phyloP scores from a whole-genome alignment of 129 eudicot genomes.

The Lactuca saligna region DNA sequence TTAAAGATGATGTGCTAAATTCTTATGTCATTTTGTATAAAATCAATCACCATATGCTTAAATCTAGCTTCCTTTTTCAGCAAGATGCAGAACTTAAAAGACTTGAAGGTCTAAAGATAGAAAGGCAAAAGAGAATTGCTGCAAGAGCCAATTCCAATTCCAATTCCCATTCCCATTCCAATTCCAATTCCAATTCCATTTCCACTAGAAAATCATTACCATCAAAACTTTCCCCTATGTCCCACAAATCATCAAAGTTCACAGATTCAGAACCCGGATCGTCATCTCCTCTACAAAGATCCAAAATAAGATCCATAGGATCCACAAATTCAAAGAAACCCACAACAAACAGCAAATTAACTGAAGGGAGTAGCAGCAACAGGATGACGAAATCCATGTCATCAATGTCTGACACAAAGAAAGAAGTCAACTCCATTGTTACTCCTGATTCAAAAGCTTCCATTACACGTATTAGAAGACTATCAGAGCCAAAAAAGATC shows the following conservation, averaged over 20 bases:
- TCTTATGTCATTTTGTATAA: slow-evolving; percentile 1
- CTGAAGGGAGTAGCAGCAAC: slow-evolving; percentile 47
- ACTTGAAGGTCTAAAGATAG: slow-evolving; percentile 70
- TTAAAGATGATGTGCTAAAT: background rate
- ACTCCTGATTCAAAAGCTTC: slow-evolving; percentile 76
- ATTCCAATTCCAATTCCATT: slow-evolving; percentile 29
- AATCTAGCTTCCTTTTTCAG: slow-evolving; percentile 40
- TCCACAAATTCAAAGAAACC: slow-evolving; percentile 44
- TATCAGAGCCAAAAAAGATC: slow-evolving; percentile 79
- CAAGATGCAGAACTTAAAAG: slow-evolving; percentile 75
- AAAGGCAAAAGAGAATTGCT: slow-evolving; percentile 93
- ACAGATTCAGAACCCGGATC: slow-evolving; percentile 82
- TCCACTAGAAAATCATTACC: slow-evolving; percentile 50
- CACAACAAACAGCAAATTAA: slow-evolving; percentile 42
- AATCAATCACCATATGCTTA: slow-evolving; percentile 6
- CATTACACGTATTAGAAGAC: slow-evolving; percentile 70
- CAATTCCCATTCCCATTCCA: slow-evolving; percentile 16
- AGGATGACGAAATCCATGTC: slow-evolving; percentile 73
- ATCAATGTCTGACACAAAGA: slow-evolving; percentile 63
- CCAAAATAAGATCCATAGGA: slow-evolving; percentile 61
- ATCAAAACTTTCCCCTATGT: slow-evolving; percentile 58
- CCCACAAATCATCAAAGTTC: slow-evolving; percentile 77
- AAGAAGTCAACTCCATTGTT: slow-evolving; percentile 31
- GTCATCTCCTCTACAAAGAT: slow-evolving; percentile 91
- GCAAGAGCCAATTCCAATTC: slow-evolving; percentile 55